These are phyloP conservation scores for Lichenothelia convexa DNA, from an alignment of 495 filamentous ascomycete species.

Conservation along the genomic window DNA sequence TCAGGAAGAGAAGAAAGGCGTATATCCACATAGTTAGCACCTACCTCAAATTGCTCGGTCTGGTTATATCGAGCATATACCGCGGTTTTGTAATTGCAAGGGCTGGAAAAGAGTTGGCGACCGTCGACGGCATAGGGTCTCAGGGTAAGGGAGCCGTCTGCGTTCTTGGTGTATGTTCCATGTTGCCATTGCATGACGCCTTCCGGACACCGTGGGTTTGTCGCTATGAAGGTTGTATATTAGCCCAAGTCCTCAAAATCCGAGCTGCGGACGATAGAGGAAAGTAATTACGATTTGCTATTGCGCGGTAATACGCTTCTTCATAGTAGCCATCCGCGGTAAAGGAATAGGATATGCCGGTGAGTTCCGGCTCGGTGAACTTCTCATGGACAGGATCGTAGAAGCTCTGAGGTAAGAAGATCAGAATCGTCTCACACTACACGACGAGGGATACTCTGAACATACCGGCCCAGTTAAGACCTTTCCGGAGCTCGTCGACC, in stretches of 20 bases:
- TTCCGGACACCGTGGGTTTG: slow-evolving; percentile 42
- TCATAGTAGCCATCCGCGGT: slow-evolving; percentile 55
- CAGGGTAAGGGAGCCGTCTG: slow-evolving; percentile 41
- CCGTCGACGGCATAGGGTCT: slow-evolving; percentile 51
- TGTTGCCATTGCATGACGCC: slow-evolving; percentile 70
- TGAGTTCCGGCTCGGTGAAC: slow-evolving; percentile 48
- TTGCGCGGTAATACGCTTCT: slow-evolving; percentile 52
- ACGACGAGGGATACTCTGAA: slow-evolving; percentile 4
- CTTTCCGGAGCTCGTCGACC: slow-evolving; percentile 56
- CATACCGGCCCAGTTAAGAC: slow-evolving; percentile 60
- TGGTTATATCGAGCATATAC: slow-evolving; percentile 53
- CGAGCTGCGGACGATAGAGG: slow-evolving; percentile 1
- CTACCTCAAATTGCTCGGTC: slow-evolving; percentile 46
- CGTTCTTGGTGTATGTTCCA: slow-evolving; percentile 36
- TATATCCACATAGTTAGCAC: slow-evolving; percentile 1
- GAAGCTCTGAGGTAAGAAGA: slow-evolving; percentile 35
- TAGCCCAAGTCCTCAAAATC: slow-evolving; percentile 2
- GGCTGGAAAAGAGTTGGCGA: slow-evolving; percentile 50
- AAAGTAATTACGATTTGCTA: slow-evolving; percentile 50
- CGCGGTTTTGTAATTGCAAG: slow-evolving; percentile 34
- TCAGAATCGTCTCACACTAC: slow-evolving; percentile 1
- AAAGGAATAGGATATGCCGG: slow-evolving; percentile 73
- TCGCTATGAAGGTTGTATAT: slow-evolving; percentile 26
- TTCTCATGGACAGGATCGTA: slow-evolving; percentile 53
- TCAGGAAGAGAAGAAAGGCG: no score